phyloP scores from a whole-genome alignment of 306 rosid species.

The Glycine soja region DNA sequence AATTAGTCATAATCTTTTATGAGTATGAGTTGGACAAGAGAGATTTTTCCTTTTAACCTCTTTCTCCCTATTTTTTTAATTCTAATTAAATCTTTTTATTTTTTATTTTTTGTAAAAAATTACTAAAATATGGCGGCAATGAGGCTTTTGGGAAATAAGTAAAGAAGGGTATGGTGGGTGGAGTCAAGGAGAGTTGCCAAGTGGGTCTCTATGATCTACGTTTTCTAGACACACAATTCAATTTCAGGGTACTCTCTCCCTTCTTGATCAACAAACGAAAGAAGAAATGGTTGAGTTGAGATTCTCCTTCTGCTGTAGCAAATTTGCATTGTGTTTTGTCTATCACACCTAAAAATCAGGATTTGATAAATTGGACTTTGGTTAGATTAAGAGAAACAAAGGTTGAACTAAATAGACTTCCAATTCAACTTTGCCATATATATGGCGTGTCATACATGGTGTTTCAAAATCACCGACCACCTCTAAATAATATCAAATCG shows the following conservation, averaged over 20 bases:
- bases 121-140: neutral
- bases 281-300: conserved; percentile 21
- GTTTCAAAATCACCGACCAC: conserved; percentile 43
- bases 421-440: conserved; percentile 1
- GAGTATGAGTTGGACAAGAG: neutral
- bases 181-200: conserved; percentile 15
- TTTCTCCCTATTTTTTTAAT: neutral
- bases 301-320: neutral
- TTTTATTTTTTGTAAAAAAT: neutral
- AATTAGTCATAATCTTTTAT: neutral
- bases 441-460: conserved; percentile 10
- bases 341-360: neutral
- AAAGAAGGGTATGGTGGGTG: neutral
- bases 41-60: neutral
- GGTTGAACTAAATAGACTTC: neutral
- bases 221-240: conserved; percentile 18
- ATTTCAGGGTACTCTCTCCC: neutral
- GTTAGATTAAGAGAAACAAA: conserved; percentile 39
- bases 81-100: neutral
- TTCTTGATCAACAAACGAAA: neutral
- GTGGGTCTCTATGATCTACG: conserved; percentile 35
- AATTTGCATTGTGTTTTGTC: conserved; percentile 20
- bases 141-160: neutral
- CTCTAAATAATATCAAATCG: conserved; percentile 2
- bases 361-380: neutral